phyloP scores from a whole-genome alignment of 2,329 filamentous ascomycete genomes.

The Colletotrichum chlorophyti region DNA sequence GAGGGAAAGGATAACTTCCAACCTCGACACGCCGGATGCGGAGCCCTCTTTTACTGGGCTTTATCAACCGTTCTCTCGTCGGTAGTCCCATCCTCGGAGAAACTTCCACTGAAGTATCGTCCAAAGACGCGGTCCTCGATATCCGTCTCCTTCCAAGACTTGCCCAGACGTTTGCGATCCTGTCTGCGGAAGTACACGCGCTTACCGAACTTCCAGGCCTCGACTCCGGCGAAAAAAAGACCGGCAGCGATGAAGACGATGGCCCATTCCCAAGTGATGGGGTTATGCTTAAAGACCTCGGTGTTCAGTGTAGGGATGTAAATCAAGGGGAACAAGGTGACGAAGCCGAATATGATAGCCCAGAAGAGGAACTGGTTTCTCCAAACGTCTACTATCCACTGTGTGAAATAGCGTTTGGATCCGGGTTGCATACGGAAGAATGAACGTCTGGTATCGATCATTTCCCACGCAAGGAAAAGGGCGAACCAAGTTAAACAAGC shows the following conservation, averaged over 20 bases:
- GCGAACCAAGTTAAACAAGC: constrained; percentile 72
- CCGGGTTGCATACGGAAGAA: constrained; percentile 71
- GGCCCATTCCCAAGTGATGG: constrained; percentile 49
- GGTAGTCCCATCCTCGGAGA: neutral
- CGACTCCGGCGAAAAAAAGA: constrained; percentile 57
- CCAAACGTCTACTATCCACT: constrained; percentile 68
- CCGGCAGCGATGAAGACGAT: constrained; percentile 53
- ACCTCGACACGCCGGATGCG: neutral
- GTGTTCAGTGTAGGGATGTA: constrained; percentile 60
- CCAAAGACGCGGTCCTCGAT: constrained; percentile 25
- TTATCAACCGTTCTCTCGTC: neutral
- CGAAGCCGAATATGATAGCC: constrained; percentile 48
- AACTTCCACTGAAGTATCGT: neutral
- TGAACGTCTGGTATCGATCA: constrained; percentile 67
- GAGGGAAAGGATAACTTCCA: neutral
- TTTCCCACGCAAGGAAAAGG: constrained; percentile 73
- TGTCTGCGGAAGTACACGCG: constrained; percentile 33
- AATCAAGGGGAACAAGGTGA: constrained; percentile 42
- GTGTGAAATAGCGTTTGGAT: constrained; percentile 59
- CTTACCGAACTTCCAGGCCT: constrained; percentile 59
- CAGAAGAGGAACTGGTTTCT: constrained; percentile 51
- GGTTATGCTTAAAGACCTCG: constrained; percentile 57
- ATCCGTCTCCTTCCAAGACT: constrained; percentile 18
- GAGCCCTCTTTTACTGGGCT: neutral
- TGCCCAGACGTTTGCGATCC: constrained; percentile 3